Conservation (phyloP, 2,329 filamentous ascomycete species). For the Pyrenophora tritici-repentis region DNA sequence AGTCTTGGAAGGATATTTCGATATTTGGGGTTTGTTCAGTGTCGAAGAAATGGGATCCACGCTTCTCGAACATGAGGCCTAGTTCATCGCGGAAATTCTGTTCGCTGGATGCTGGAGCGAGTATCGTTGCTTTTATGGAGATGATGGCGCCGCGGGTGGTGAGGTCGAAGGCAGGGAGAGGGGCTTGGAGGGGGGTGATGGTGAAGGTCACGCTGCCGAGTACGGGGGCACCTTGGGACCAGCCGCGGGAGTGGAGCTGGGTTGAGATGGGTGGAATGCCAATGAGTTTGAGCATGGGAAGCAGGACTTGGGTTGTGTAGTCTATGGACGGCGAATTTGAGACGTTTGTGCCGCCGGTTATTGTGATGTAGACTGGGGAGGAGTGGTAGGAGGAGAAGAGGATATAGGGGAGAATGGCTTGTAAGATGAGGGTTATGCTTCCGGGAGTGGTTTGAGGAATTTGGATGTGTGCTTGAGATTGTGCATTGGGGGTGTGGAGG, state of each 20-base stretch:
- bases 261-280: conserved; percentile 56
- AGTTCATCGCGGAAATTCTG: conserved; percentile 34
- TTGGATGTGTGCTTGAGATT: conserved; percentile 35
- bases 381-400: conserved; percentile 48
- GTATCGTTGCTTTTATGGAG: conserved; percentile 44
- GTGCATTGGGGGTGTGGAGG: not conserved
- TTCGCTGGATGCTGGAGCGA: conserved; percentile 45
- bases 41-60: conserved; percentile 21
- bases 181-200: conserved; percentile 49
- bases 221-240: conserved; percentile 54
- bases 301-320: conserved; percentile 60
- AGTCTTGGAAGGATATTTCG: conserved; percentile 48
- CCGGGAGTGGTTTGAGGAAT: conserved; percentile 52
- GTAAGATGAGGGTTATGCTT: conserved; percentile 61
- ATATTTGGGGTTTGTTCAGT: conserved; percentile 4
- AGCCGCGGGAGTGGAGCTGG: conserved; percentile 57
- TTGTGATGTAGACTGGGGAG: conserved; percentile 44
- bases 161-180: conserved; percentile 47
- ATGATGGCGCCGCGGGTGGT: conserved; percentile 30
- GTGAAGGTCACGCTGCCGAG: conserved; percentile 58
- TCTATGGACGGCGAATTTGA: conserved; percentile 61
- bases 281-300: conserved; percentile 58
- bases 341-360: conserved; percentile 65
- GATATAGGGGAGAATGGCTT: conserved; percentile 64
- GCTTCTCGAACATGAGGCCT: conserved; percentile 28